Evolutionary conservation across 495 filamentous ascomycete species (phyloP), one percentile per base, ranked within the genome.

Genomic region (Hypoxylon perforatum): DNA sequence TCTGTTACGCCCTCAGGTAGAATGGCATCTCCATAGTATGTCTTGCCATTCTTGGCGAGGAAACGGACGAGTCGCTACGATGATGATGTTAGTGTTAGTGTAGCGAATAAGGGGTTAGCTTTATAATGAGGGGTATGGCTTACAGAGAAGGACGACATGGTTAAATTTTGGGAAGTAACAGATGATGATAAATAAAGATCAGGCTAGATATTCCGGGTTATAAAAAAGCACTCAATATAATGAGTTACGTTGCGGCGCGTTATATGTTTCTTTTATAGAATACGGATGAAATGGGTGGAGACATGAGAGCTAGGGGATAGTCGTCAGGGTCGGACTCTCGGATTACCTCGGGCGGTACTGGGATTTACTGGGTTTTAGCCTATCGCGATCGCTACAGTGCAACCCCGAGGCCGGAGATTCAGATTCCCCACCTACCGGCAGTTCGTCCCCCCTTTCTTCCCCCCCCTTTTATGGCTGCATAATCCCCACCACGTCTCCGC

Each of bases 21-120:
- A 45, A 93, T 85, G 57, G 92, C 91, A 77, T 96, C 91, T 58
- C 92, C 92, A 69, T 93, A 93, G 79, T 95, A 93, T 36, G 85
- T 85, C 44, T 83, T 81, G 72, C 91, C 91, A 71, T 94, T 88
- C 65, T 85, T 87, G 66, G 90, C 87, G 11, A 93, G 81, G 79
- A 95, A 95, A 56, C 91, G 89, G 61, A 96, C 80, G 30, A 95
- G 88, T 70, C 89, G 86, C 91, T 93, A 64, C 21, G 18, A 54
- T 2, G 54, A 12, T n/a, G 1, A 8, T 6, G 5, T 33, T 18
- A 21, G 38, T 12, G 54, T 47, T 15, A 46, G n/a, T 28, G 44
- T 25, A 14, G 14, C n/a, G 12, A 28, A 18, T 18, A 25, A 21
- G 10, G 22, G 15, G 15, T 23, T 21, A 42, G 36, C n/a, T 33